phyloP scores from a whole-genome alignment of 2,329 filamentous ascomycete genomes.

The Sclerotinia minor region DNA sequence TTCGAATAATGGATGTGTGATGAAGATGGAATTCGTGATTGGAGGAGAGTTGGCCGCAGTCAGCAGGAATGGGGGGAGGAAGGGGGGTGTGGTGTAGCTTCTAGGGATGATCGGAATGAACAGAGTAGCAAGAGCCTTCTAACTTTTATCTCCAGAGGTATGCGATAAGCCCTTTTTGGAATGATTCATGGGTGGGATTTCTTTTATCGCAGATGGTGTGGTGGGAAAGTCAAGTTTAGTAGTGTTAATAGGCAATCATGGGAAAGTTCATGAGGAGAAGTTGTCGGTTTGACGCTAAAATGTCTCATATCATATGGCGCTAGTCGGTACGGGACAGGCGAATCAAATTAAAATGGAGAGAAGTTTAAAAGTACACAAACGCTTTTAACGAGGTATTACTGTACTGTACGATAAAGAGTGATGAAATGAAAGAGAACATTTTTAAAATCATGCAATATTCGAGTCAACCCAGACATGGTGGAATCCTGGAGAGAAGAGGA shows the following conservation, averaged over 20 bases:
- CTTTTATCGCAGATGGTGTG: constrained; percentile 21
- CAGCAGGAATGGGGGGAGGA: constrained; percentile 21
- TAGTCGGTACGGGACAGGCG: constrained; percentile 20
- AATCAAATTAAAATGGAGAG: not conserved
- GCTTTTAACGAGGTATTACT: not conserved
- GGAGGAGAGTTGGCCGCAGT: constrained; percentile 25
- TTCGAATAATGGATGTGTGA: constrained; percentile 29
- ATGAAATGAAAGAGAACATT: not conserved
- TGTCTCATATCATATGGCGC: constrained; percentile 21
- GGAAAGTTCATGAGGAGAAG: constrained; percentile 24
- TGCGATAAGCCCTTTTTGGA: constrained; percentile 7
- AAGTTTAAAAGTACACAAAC: constrained; percentile 1
- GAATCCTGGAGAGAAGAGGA: not conserved
- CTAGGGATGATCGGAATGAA: constrained; percentile 17
- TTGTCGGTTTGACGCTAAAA: constrained; percentile 21
- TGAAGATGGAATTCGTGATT: constrained; percentile 28
- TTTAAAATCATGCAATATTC: constrained; percentile 1
- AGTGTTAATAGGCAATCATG: constrained; percentile 20
- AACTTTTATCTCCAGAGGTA: not conserved
- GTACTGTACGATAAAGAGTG: no score
- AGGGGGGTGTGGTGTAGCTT: constrained; percentile 20
- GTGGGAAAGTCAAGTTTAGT: constrained; percentile 2
- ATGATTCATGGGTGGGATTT: not conserved
- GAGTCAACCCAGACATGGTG: not conserved
- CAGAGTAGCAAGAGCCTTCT: not conserved